Evolutionary conservation across 108 stramenopile genomes (phyloP), one percentile per base, ranked within the genome.

Genomic region (Cyclotella baltica): DNA sequence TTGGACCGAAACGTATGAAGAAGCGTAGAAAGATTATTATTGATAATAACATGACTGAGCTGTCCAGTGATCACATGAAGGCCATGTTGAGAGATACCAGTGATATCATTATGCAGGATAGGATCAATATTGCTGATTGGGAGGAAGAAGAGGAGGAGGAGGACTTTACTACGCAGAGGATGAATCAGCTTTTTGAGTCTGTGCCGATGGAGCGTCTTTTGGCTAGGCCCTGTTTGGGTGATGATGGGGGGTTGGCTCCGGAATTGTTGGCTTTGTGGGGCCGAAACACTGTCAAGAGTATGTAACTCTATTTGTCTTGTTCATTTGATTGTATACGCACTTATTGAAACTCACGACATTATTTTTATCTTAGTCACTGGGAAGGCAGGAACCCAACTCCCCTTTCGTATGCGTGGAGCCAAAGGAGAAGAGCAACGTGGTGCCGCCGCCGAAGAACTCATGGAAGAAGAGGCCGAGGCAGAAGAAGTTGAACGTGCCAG

Each of bases 11-110:
- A 37, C 80, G 88, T 22, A 84, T 77, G 77, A 88, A 87, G 67
- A 96, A 94, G 72, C 87, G 91, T 43, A 83, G 95, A 15, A 91
- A 90, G 75, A 85, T 96, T 72, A 75, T 91, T 27, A 89, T 94
- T 73, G 93, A 94, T 77, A 93, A 96, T 75, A 87, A 93, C 76
- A 70, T 81, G 35, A 96, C 92, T 4, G 92, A 96, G 70, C 76
- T 96, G 4, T 53, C 85, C 48, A 87, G 81, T 66, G 91, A 88
- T 11, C 87, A 94, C 56, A 94, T 96, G 71, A 87, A 88, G 55
- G 66, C 78, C 22, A 94, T 94, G 93, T 76, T 96, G 20, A 36
- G 53, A 2, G 87, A 94, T 72, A 92, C 93, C 13, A 74, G 73
- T n/a, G 93, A 93, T 62, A 92, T 93, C 62, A 79, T 87, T 16